Evolutionary conservation across 768 basidiomycete species (phyloP).

Genomic region (Polyporus arcularius): DNA sequence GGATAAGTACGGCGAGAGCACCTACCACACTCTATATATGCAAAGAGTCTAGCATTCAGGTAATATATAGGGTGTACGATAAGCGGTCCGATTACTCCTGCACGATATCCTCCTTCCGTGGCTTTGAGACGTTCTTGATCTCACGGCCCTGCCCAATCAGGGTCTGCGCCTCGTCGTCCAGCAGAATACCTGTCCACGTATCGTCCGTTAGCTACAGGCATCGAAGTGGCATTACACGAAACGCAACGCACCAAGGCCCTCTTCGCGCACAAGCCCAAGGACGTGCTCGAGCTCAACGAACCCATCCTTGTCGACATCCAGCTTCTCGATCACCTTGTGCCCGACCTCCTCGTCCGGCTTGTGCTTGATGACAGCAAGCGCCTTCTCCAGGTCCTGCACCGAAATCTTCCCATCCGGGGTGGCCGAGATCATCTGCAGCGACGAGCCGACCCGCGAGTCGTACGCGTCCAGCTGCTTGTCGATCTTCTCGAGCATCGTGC

Average conservation of each 20-base stretch:
- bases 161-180: slow-evolving; percentile 83
- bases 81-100: slow-evolving; percentile 48
- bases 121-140: slow-evolving; percentile 59
- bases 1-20: too few relatives aligned
- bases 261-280: slow-evolving; percentile 82
- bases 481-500: slow-evolving; percentile 93
- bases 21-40: too few relatives aligned
- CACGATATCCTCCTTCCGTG: slow-evolving; percentile 96
- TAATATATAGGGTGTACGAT: slow-evolving; percentile 16
- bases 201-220: not conserved
- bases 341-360: slow-evolving; percentile 88
- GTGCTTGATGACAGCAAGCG: slow-evolving; percentile 91
- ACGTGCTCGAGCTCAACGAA: slow-evolving; percentile 96
- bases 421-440: slow-evolving; percentile 83
- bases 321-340: slow-evolving; percentile 83
- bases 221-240: not conserved
- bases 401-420: slow-evolving; percentile 89
- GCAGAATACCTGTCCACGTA: slow-evolving; percentile 63
- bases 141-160: slow-evolving; percentile 84
- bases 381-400: slow-evolving; percentile 85
- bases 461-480: slow-evolving; percentile 91
- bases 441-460: slow-evolving; percentile 82
- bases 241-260: slow-evolving; percentile 66
- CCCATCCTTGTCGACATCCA: slow-evolving; percentile 96
- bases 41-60: not conserved